Base-by-base conservation (phyloP, 768 basidiomycete genomes). In the Boletus rubroflammeus region DNA sequence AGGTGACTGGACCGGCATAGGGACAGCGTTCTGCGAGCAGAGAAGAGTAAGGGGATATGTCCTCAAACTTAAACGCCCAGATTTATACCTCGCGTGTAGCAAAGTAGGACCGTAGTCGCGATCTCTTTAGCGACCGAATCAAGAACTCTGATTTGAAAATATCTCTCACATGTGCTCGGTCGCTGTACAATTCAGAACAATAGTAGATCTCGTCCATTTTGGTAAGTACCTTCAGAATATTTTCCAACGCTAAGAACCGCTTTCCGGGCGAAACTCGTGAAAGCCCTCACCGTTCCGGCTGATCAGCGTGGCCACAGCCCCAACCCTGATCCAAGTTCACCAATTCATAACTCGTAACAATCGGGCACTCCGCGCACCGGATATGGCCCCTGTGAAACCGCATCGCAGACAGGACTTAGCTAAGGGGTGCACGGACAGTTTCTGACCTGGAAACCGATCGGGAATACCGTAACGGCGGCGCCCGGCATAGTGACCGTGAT, bases 91-190 rank as follows among this genome's bases (percentile, higher is more conserved):
- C 57, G 58, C 58, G 59, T 66, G 62, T 44, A 70, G 64, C 61
- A 59, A 63, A 55, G 67, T 62, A 56, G 62, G 59, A 51, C 62
- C 54, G 53, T 58, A 40, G 54, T 59, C 47, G 66, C 57, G 54
- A 61, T 56, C 56, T 60, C 64, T 56, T 51, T 66, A 51, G 57
- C 66, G 59, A 61, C 71, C 69, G 66, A 71, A 71, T 72, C 62
- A 58, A 71, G 71, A 38, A 61, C 43, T 63, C 66, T 62, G 62
- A 71, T 70, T 65, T 72, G 67, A 67, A 69, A 67, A 66, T 62
- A 50, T 59, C 54, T 55, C 61, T 62, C 69, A 70, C 71, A 61
- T 72, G 71, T 54, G 58, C 61, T 63, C 65, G 56, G 69, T 41
- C 38, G 58, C 51, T 59, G 57, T 72, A 64, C 59, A 21, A 56